phyloP scores from a whole-genome alignment of 352 stramenopile genomes.

The Phytophthora sp. region DNA sequence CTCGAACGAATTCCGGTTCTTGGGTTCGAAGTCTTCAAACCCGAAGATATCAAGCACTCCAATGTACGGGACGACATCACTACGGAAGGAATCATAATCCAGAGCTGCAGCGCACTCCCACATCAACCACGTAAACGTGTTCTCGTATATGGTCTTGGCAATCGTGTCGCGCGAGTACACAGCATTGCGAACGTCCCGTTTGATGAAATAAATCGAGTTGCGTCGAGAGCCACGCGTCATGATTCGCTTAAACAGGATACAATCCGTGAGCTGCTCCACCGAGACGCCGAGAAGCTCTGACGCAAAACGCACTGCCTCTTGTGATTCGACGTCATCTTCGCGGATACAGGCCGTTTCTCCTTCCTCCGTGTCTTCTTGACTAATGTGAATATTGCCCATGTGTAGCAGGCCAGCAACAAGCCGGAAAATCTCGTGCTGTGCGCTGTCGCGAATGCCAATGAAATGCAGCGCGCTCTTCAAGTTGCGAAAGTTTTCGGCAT shows the following conservation, averaged over 20 bases:
- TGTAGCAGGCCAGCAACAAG: constrained; percentile 77
- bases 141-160: constrained; percentile 90
- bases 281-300: constrained; percentile 75
- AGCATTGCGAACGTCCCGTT: constrained; percentile 70
- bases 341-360: constrained; percentile 75
- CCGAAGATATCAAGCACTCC: constrained; percentile 94
- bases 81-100: constrained; percentile 83
- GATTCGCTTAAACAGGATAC: constrained; percentile 83
- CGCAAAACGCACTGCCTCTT: constrained; percentile 52
- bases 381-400: constrained; percentile 82
- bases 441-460: constrained; percentile 70
- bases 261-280: constrained; percentile 65
- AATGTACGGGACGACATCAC: constrained; percentile 88
- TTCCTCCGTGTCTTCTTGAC: constrained; percentile 72
- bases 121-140: constrained; percentile 91
- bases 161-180: constrained; percentile 89
- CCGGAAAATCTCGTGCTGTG: constrained; percentile 77
- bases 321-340: constrained; percentile 48
- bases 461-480: constrained; percentile 73
- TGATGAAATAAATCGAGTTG: constrained; percentile 83
- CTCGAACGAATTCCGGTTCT: constrained; percentile 92
- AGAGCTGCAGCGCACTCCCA: constrained; percentile 76
- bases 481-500: constrained; percentile 68
- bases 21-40: constrained; percentile 91
- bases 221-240: constrained; percentile 75